Conservation (phyloP, 208 protist genomes). For the Dictyostelium gargantuum region DNA sequence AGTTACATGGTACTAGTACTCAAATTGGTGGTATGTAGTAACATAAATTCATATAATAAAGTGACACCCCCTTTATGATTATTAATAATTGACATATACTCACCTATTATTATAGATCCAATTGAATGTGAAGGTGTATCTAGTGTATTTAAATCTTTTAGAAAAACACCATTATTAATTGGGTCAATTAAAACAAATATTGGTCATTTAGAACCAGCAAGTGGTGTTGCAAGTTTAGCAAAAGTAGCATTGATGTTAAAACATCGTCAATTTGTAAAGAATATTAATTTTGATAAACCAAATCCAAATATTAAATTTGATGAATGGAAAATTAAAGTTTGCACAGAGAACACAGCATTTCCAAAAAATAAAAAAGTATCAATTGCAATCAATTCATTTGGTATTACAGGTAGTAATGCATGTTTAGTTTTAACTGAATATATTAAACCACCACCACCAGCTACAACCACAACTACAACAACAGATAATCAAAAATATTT, state of each 20-base stretch:
- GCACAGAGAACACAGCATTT: neutral
- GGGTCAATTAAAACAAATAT: slow-evolving; percentile 67
- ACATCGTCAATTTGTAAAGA: neutral
- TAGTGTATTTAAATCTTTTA: neutral
- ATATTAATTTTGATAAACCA: neutral
- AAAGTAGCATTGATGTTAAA: slow-evolving; percentile 69
- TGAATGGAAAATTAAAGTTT: neutral
- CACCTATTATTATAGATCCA: slow-evolving; percentile 77
- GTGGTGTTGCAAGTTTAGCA: slow-evolving; percentile 70
- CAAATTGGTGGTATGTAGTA: slow-evolving; percentile 64
- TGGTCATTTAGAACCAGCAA: slow-evolving; percentile 70
- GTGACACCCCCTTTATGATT: no score
- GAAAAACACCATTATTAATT: neutral
- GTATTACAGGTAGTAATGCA: neutral
- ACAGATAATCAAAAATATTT: neutral
- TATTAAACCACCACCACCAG: neutral
- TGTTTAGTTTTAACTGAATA: neutral
- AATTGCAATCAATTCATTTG: neutral
- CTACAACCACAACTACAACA: neutral
- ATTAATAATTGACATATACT: no score
- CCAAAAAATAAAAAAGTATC: neutral
- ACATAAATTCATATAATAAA: no score
- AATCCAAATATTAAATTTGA: slow-evolving; percentile 15
- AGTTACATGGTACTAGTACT: slow-evolving; percentile 84
- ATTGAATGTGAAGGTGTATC: slow-evolving; percentile 77